Evolutionary conservation across 345 rosid genomes (phyloP), one percentile per base, ranked within the genome.

Genomic region (Xanthoceras sorbifolium): DNA sequence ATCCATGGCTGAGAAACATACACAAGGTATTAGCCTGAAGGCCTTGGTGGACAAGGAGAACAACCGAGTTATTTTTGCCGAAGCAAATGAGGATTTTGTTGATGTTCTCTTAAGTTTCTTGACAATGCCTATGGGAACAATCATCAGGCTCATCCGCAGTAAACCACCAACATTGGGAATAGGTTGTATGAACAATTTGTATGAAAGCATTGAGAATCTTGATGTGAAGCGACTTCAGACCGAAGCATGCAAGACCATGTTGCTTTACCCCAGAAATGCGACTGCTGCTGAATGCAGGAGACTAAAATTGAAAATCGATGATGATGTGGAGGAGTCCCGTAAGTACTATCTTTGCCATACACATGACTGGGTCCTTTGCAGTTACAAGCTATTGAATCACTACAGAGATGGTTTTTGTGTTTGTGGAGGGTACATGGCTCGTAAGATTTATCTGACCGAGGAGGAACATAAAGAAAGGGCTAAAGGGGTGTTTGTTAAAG

Each of bases 91-190:
- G 22, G 63, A 76, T 32, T 79, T 81, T 36, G 69, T 73, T 29
- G 84, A 78, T 42, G 9, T 84, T 76, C 75, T 79, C 31, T 76
- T 81, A 52, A 55, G 81, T 31, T 84, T 80, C 54, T 64, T 84
- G 61, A 78, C 86, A 64, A 52, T 72, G 65, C 80, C 86, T 0
- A 63, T 75, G 71, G 82, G 78, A 74, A 57, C 77, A 15, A 57
- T 72, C 44, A n/a, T 78, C 23, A 64, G 63, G 52, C 80, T 76
- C 11, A 15, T 60, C 7, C 25, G 38, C 10, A 69, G 26, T 6
- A 29, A n/a, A 0, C 46, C 40, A 25, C 50, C 42, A 5, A 1
- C 8, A 18, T 4, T 25, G 9, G 20, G 46, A 22, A 29, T 76
- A 48, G 79, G 81, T n/a, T 57, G 81, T 57, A 22, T 76, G 55